Base-by-base conservation (phyloP, 768 basidiomycete genomes). In the Gloeopeniophorella convolvens region DNA sequence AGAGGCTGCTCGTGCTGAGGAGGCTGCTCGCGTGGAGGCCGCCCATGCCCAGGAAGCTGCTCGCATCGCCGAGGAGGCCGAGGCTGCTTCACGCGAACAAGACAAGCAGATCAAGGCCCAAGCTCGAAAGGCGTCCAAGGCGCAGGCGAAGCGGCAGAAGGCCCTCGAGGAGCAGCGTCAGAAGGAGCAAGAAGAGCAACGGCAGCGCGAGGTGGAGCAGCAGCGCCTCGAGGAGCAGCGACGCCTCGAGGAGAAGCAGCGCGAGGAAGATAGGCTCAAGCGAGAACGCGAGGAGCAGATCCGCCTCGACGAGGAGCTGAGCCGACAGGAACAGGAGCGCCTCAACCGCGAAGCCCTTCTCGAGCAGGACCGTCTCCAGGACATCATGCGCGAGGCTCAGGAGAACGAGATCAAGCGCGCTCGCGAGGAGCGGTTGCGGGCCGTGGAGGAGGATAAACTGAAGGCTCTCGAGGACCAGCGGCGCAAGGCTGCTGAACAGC, bases 201-300 rank as follows among this genome's bases (percentile, higher is more conserved):
- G 45, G 58, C 62, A 54, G 60, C 35, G 65, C 32, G 58, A 66
- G 34, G 66, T 61, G 40, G 53, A 45, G 21, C 35, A 70, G n/a
- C 55, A 56, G 9, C 55, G 56, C 10, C 62, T 66, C 2, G 70
- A 73, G 49, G 69, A 70, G 33, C 71, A 72, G 50, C 55, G 68
- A 20, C 49, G 44, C 24, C 28, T 59, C 50, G 69, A 68, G 54
- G 65, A 39, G 21, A 33, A 35, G 44, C 34, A 30, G 35, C 56
- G 36, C 44, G 59, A 39, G 21, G 57, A 50, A 34, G 44, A 57
- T 31, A 42, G 18, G 33, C 20, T 50, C 15, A 28, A 10, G 33
- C 47, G 33, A 49, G 54, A 56, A 41, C 43, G 48, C 41, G 42
- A 50, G 49, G 33, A 42, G 27, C 54, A 55, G 36, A 56, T 47